Evolutionary conservation across 2,329 filamentous ascomycete species (phyloP), one percentile per base, ranked within the genome.

Genomic region (Stagonosporopsis tanaceti): DNA sequence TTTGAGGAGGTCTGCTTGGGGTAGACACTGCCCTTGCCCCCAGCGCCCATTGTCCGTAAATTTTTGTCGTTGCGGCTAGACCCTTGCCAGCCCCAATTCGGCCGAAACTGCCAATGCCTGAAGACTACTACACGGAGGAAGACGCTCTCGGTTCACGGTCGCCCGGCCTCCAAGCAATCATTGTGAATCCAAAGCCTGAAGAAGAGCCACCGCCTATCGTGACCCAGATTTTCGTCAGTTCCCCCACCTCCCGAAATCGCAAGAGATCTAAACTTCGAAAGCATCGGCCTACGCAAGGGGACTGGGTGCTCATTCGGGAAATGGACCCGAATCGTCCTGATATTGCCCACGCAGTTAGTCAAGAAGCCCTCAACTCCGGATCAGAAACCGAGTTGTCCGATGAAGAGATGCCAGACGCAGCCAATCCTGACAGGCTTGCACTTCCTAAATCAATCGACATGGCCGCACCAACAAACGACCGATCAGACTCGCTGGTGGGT

Each of bases 281-380:
- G 83, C 77, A 82, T 60, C 80, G 76, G 63, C 80, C 84, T 39
- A 85, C 79, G 67, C 84, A 85, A 71, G 86, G 84, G 66, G 87
- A 90, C 82, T 85, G 82, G 65, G 87, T 91, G 62, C 81, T 94
- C 74, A 82, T 94, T 61, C 77, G 80, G 55, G 81, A 83, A 73
- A 82, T 93, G 79, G 85, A 80, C 66, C 86, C 87, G 68, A 86
- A 87, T 69, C 81, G 81, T 64, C 87, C 85, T 47, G 87, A 92
- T 47, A 84, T 92, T 69, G 87, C 88, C 56, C 78, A 77, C 63
- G 72, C 78, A 69, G 89, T 86, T 55, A 84, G 82, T 61, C 77
- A 79, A 60, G 73, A 81, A 62, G 81, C 84, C 22, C 78, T 90
- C 45, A 74, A 76, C 37, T 77, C 76, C 2, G 72, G 71, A 25